Evolutionary conservation across 2,329 filamentous ascomycete species (phyloP).

Genomic region (Fusarium nanum): DNA sequence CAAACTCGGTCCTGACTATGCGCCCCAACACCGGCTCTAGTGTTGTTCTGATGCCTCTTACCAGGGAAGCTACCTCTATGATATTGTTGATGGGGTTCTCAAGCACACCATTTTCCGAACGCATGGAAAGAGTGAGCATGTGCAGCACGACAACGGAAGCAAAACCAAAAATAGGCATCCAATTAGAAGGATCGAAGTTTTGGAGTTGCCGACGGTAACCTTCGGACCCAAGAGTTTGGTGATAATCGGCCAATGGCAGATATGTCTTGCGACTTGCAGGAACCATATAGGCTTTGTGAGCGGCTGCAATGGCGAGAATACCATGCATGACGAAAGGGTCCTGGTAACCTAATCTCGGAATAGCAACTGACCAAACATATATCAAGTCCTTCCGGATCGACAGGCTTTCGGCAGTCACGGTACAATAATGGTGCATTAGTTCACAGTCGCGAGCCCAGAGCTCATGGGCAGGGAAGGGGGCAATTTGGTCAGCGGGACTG

Average conservation of each 20-base stretch:
- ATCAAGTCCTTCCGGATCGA: slow-evolving; percentile 39
- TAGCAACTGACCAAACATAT: slow-evolving; percentile 44
- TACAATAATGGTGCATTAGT: slow-evolving; percentile 50
- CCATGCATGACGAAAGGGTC: slow-evolving; percentile 49
- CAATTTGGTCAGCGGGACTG: slow-evolving; percentile 34
- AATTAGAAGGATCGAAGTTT: slow-evolving; percentile 32
- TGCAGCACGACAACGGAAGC: slow-evolving; percentile 53
- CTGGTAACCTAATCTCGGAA: slow-evolving; percentile 46
- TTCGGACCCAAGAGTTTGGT: slow-evolving; percentile 48
- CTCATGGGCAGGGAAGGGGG: slow-evolving; percentile 42
- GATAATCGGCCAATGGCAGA: slow-evolving; percentile 45
- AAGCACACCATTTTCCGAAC: slow-evolving; percentile 28
- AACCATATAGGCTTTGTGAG: slow-evolving; percentile 49
- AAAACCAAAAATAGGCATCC: slow-evolving; percentile 55
- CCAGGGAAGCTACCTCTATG: slow-evolving; percentile 37
- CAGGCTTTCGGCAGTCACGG: slow-evolving; percentile 42
- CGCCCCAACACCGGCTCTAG: slow-evolving; percentile 30
- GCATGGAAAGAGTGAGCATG: slow-evolving; percentile 43
- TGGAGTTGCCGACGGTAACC: slow-evolving; percentile 44
- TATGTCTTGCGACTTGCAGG: slow-evolving; percentile 43
- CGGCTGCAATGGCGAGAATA: slow-evolving; percentile 47
- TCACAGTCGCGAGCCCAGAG: slow-evolving; percentile 43
- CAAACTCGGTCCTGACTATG: slow-evolving; percentile 42
- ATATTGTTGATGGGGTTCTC: slow-evolving; percentile 39
- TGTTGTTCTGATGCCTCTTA: slow-evolving; percentile 40